Base-by-base conservation (phyloP, 2,329 filamentous ascomycete genomes). In the Tricladium varicosporioides region DNA sequence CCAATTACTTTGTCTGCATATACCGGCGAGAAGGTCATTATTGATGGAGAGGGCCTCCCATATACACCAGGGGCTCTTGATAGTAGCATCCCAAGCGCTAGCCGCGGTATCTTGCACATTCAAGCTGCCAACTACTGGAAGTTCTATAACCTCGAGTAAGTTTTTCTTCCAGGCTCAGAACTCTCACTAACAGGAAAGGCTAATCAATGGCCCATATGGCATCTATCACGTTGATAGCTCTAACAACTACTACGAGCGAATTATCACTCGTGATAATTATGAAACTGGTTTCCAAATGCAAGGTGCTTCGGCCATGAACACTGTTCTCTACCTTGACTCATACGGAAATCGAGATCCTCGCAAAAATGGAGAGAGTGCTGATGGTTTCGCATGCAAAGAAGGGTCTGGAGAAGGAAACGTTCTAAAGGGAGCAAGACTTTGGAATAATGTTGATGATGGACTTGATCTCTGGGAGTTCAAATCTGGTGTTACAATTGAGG, bases 381-480 rank as follows among this genome's bases (percentile, higher is more conserved):
- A 80, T 53, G 78, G 78, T 1, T 76, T 80, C 46, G 78, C 72
- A 1, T 75, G 73, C 64, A 80, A 80, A 63, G 72, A 75, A 46
- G 78, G 78, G 5, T 70, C 66, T 1, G 78, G 78, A 2, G 71
- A 71, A 16, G 78, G 78, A 8, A 80, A 80, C 51, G 60, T 75
- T 1, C 61, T 80, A 5, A 72, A 73, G 27, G 75, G 75, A 5
- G 74, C 76, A 0, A 72, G 78, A 15, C 70, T 80, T 0, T 80
- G 76, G 76, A 73, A 80, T 53, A 80, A 80, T 32, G 78, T 79
- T 5, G 78, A 80, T 42, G 78, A 80, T 52, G 78, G 78, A 1
- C 67, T 78, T 5, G 76, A 78, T 60, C 65, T 78, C 0, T 78
- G 51, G 49, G 66, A 69, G 67, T 79, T 78, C 58, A 73, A 71